Percentiles rank a stretch among this genome's conserved stretches.
These are phyloP conservation scores for Detonula confervacea DNA, from an alignment of 352 stramenopile species.

Conservation along the genomic window DNA sequence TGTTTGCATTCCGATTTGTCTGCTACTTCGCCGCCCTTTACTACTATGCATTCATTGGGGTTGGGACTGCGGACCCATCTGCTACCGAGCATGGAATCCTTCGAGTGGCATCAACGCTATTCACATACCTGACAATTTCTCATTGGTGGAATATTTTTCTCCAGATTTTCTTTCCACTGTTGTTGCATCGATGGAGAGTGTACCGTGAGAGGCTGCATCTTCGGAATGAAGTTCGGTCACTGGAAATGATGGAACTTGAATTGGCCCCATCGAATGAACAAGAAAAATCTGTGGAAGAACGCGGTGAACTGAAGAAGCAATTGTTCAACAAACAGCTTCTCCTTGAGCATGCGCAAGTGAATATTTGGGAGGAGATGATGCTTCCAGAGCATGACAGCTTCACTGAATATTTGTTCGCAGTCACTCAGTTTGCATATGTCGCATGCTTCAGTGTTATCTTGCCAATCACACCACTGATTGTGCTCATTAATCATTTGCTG, in stretches of 20 bases:
- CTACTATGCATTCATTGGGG: constrained; percentile 92
- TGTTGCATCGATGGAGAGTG: constrained; percentile 62
- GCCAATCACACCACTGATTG: constrained; percentile 91
- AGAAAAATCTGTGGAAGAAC: constrained; percentile 41
- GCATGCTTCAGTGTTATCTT: constrained; percentile 93
- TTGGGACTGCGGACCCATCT: constrained; percentile 76
- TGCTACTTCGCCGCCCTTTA: constrained; percentile 97
- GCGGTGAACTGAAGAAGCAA: constrained; percentile 57
- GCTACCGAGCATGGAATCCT: constrained; percentile 85
- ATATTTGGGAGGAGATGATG: constrained; percentile 90
- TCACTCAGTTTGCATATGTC: constrained; percentile 94
- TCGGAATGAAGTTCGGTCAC: constrained; percentile 57
- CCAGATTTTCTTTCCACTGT: constrained; percentile 88
- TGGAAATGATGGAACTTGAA: constrained; percentile 69
- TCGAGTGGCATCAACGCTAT: constrained; percentile 90
- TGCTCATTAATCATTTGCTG: constrained; percentile 93
- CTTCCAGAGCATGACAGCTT: constrained; percentile 93
- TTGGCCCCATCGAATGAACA: constrained; percentile 43
- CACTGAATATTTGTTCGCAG: constrained; percentile 90
- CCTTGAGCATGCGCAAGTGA: constrained; percentile 82
- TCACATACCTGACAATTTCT: constrained; percentile 91
- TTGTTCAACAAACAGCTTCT: constrained; percentile 81
- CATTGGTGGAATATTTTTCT: constrained; percentile 92
- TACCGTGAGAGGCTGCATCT: constrained; percentile 63
- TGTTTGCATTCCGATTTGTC: constrained; percentile 98